phyloP scores from a whole-genome alignment of 179 eudicot genomes.

The Silene coronaria region DNA sequence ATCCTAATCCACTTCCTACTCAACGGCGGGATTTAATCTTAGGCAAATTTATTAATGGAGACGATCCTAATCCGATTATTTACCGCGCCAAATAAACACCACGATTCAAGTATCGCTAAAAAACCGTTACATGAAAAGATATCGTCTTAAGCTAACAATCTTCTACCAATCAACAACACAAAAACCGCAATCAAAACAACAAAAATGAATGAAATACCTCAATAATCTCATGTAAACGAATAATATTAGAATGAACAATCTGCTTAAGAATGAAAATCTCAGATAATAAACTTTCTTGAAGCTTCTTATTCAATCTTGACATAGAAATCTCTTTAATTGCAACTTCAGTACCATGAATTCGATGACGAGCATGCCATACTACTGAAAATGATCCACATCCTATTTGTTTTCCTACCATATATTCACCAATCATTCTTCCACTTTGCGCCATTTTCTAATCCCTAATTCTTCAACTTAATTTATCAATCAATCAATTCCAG shows the following conservation, averaged over 20 bases:
- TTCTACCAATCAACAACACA: too few species aligned
- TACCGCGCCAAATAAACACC: too few species aligned
- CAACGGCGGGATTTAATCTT: too few species aligned
- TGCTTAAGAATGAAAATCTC: slow-evolving; percentile 79
- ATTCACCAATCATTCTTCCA: slow-evolving; percentile 64
- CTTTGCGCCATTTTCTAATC: slow-evolving; percentile 39
- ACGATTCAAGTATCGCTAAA: too few species aligned
- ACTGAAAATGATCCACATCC: slow-evolving; percentile 89
- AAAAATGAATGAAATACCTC: slow-evolving; percentile 38
- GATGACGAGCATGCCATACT: slow-evolving; percentile 87
- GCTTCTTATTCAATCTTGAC: slow-evolving; percentile 57
- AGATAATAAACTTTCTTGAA: slow-evolving; percentile 66
- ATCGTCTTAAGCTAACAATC: too few species aligned
- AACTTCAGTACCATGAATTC: slow-evolving; percentile 65
- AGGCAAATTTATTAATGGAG: too few species aligned
- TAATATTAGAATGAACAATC: slow-evolving; percentile 74
- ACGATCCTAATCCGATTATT: too few species aligned
- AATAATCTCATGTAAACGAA: slow-evolving; percentile 69
- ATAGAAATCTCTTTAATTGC: slow-evolving; percentile 79
- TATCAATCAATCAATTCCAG: not conserved
- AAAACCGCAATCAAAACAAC: not conserved
- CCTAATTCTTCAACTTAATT: too few species aligned
- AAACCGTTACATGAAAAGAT: too few species aligned
- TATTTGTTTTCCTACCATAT: slow-evolving; percentile 59
- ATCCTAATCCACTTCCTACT: too few species aligned